Evolutionary conservation across 352 stramenopile species (phyloP).

Genomic region (Albugo candida): DNA sequence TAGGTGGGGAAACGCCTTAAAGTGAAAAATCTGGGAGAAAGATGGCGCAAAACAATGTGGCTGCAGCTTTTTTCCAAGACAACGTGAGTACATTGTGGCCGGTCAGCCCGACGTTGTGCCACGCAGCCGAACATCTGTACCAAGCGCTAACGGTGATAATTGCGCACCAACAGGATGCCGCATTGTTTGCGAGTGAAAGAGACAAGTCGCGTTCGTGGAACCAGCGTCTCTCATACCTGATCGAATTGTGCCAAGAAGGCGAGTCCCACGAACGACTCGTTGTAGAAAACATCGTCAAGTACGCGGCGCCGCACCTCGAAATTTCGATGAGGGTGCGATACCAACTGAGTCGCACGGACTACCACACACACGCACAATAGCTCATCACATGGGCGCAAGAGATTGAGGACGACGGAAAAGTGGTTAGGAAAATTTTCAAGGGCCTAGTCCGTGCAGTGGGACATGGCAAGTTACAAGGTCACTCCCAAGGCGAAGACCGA

Average conservation of each 20-base stretch:
- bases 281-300: not conserved
- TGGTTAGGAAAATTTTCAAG: too few species aligned
- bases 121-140: not conserved
- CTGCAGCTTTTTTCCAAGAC: too few species aligned
- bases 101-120: too few species aligned
- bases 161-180: not conserved
- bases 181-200: not conserved
- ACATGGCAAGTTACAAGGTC: too few species aligned
- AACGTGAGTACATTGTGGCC: too few species aligned
- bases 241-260: slow-evolving; percentile 4
- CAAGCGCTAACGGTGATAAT: not conserved
- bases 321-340: not conserved
- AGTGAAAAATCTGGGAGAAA: too few species aligned
- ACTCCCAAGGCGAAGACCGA: too few species aligned
- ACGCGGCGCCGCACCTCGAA: not conserved
- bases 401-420: not conserved
- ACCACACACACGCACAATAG: slow-evolving; percentile 2
- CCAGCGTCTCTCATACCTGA: slow-evolving; percentile 9
- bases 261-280: not conserved
- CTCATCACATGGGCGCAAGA: slow-evolving; percentile 1
- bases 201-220: slow-evolving; percentile 4
- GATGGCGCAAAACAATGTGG: too few species aligned
- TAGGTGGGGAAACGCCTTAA: too few species aligned
- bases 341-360: not conserved
- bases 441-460: too few species aligned